Conservation (phyloP, 176 grass and related monocot genomes). For the Neostapfia colusana region DNA sequence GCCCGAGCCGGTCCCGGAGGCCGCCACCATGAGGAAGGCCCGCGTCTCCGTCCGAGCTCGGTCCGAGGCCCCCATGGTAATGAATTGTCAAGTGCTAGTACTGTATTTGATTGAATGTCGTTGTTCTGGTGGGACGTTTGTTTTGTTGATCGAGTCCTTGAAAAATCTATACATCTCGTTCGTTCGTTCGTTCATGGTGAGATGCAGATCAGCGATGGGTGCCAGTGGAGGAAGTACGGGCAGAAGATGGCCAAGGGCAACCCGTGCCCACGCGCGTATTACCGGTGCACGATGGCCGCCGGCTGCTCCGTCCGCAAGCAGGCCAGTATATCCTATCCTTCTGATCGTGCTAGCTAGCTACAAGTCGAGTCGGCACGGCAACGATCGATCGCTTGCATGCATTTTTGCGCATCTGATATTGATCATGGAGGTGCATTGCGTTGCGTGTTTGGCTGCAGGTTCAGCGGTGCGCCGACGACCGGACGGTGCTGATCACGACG, state of each 20-base stretch:
- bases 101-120: no score
- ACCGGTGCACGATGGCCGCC: slow-evolving; percentile 85
- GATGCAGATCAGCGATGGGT: slow-evolving; percentile 81
- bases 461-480: slow-evolving; percentile 80
- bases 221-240: slow-evolving; percentile 94
- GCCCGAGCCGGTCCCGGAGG: slow-evolving; percentile 56
- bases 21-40: slow-evolving; percentile 86
- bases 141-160: no score
- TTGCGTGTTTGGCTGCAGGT: slow-evolving; percentile 43
- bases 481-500: slow-evolving; percentile 72
- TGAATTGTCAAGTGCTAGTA: no score
- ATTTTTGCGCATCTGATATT: no score
- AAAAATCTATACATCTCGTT: no score
- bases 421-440: no score
- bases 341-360: not conserved
- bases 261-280: slow-evolving; percentile 81
- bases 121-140: not conserved
- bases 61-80: slow-evolving; percentile 81
- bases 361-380: no score
- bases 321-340: slow-evolving; percentile 32
- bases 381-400: no score
- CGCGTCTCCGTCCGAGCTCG: slow-evolving; percentile 80
- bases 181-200: not conserved
- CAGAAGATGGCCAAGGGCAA: slow-evolving; percentile 97
- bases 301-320: slow-evolving; percentile 88